Percentiles rank a stretch among this genome's conserved stretches.
Evolutionary conservation across 78 protist genomes (phyloP).

Genomic region (Capsaspora owczarzaki): DNA sequence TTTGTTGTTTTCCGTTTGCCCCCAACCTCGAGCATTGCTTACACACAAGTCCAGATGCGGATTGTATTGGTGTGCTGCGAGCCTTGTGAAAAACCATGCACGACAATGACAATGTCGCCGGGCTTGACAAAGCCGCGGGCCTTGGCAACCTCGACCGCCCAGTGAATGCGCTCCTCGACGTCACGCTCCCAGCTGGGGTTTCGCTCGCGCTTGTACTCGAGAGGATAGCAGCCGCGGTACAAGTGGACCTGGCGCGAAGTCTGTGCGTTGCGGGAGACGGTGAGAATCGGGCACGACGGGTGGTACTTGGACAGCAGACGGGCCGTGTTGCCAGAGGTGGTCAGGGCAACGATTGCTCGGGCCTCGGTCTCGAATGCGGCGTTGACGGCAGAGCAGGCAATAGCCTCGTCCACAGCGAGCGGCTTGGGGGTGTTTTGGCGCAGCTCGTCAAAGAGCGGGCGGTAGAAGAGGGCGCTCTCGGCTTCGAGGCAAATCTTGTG

Average conservation of each 20-base stretch:
- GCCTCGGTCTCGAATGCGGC: neutral
- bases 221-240: constrained; percentile 17
- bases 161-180: constrained; percentile 22
- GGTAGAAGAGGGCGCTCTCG: neutral
- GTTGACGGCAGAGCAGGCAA: constrained; percentile 2
- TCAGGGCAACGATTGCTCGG: neutral
- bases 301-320: neutral
- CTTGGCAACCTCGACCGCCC: constrained; percentile 19
- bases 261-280: constrained; percentile 13
- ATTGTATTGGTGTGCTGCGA: neutral
- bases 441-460: neutral
- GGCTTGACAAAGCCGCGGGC: neutral
- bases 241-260: constrained; percentile 7
- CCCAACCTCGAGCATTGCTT: too few species aligned
- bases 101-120: constrained; percentile 8
- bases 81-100: constrained; percentile 19
- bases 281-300: constrained; percentile 26
- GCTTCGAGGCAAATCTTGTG: constrained; percentile 9
- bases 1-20: too few species aligned
- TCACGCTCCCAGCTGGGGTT: constrained; percentile 11
- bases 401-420: neutral
- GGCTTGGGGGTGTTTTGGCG: neutral
- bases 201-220: neutral
- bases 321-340: constrained; percentile 4
- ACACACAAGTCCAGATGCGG: too few species aligned